Percentiles rank a stretch among this genome's conserved stretches.
These are phyloP conservation scores for Talaromyces nanjingensis DNA, from an alignment of 495 filamentous ascomycete species.

Conservation along the genomic window DNA sequence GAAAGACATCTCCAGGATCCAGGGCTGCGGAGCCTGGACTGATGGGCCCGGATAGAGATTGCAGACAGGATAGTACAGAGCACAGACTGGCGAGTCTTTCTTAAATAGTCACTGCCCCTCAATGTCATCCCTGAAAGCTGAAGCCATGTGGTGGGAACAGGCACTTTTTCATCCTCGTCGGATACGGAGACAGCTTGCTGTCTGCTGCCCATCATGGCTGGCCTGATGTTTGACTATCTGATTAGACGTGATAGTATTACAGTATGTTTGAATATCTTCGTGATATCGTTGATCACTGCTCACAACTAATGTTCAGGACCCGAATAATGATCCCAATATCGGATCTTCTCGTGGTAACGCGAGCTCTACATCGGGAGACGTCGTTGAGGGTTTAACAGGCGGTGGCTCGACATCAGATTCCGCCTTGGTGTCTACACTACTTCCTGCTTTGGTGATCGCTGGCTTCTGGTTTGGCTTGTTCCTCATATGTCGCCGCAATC, in stretches of 20 bases:
- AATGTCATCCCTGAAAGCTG: background rate
- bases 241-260: slow-evolving; percentile 6
- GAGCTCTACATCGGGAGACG: slow-evolving; percentile 28
- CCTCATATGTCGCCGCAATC: slow-evolving; percentile 62
- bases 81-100: background rate
- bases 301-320: slow-evolving; percentile 17
- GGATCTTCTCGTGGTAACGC: slow-evolving; percentile 38
- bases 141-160: background rate
- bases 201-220: background rate
- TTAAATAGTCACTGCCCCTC: background rate
- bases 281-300: background rate
- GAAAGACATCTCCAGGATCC: background rate
- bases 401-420: slow-evolving; percentile 34
- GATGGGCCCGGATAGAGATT: background rate
- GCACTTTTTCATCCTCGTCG: background rate
- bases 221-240: background rate
- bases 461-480: slow-evolving; percentile 62
- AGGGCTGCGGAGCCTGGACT: background rate
- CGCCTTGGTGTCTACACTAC: slow-evolving; percentile 62
- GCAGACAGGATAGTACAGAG: background rate
- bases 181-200: background rate
- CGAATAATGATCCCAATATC: slow-evolving; percentile 35
- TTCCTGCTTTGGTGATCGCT: slow-evolving; percentile 61
- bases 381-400: slow-evolving; percentile 23
- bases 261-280: background rate